Evolutionary conservation across 2,329 filamentous ascomycete genomes (phyloP).

Genomic region (Aspergillus clavatus): DNA sequence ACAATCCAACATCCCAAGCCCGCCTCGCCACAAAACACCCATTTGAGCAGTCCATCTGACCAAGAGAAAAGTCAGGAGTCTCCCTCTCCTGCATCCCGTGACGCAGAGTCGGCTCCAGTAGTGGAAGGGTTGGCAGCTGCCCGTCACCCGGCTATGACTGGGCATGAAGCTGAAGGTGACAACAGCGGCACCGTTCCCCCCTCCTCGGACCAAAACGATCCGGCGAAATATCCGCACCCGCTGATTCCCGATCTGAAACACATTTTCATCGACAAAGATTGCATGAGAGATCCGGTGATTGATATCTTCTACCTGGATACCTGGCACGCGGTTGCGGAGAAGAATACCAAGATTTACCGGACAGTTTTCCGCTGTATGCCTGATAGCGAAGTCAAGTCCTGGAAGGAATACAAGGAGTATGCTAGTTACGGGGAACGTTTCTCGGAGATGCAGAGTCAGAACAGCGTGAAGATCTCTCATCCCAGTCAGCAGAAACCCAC

Average conservation of each 20-base stretch:
- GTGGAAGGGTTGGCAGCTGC: slow-evolving; percentile 19
- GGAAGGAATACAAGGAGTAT: slow-evolving; percentile 88
- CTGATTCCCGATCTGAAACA: slow-evolving; percentile 62
- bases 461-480: slow-evolving; percentile 45
- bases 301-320: slow-evolving; percentile 78
- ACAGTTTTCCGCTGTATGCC: slow-evolving; percentile 96
- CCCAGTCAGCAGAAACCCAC: slow-evolving; percentile 41
- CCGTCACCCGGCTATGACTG: slow-evolving; percentile 65
- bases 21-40: slow-evolving; percentile 32
- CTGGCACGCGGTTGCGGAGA: slow-evolving; percentile 81
- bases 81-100: slow-evolving; percentile 14
- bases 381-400: slow-evolving; percentile 87
- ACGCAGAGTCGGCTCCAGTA: slow-evolving; percentile 19
- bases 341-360: slow-evolving; percentile 93
- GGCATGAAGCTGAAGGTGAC: slow-evolving; percentile 80
- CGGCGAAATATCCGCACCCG: slow-evolving; percentile 45
- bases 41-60: slow-evolving; percentile 13
- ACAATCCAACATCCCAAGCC: slow-evolving; percentile 51
- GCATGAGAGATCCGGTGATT: slow-evolving; percentile 86
- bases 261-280: slow-evolving; percentile 76
- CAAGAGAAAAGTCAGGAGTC: slow-evolving; percentile 17
- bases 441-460: slow-evolving; percentile 58
- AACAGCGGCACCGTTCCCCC: slow-evolving; percentile 61
- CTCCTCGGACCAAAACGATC: slow-evolving; percentile 43
- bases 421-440: slow-evolving; percentile 73